Percentiles rank a stretch among this genome's conserved stretches.
Evolutionary conservation across 2,329 filamentous ascomycete genomes (phyloP).

Genomic region (Aspergillus sp.): DNA sequence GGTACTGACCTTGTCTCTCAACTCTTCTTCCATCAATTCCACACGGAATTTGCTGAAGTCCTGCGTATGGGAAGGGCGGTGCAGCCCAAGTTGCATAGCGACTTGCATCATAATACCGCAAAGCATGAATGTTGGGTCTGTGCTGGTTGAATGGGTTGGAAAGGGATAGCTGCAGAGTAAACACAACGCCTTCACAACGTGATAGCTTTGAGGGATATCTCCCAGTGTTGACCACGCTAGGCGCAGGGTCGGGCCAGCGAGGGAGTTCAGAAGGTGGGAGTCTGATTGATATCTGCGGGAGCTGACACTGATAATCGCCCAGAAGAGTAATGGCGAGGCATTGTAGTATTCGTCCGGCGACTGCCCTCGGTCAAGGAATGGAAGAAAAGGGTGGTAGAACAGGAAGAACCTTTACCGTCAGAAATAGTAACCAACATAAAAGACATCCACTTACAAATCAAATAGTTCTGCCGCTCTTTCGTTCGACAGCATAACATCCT

Average conservation of each 20-base stretch:
- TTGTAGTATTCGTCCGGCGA: slow-evolving; percentile 50
- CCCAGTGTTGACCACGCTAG: slow-evolving; percentile 54
- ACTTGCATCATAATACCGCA: slow-evolving; percentile 59
- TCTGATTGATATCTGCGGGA: slow-evolving; percentile 51
- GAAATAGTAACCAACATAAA: slow-evolving; percentile 4
- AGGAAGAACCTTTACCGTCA: slow-evolving; percentile 49
- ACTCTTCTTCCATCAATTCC: slow-evolving; percentile 51
- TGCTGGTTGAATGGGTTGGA: slow-evolving; percentile 53
- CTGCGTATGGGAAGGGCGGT: slow-evolving; percentile 55
- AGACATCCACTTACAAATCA: slow-evolving; percentile 26
- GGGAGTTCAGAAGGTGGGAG: slow-evolving; percentile 43
- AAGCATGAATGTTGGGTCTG: slow-evolving; percentile 57
- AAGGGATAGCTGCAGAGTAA: slow-evolving; percentile 57
- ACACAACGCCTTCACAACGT: slow-evolving; percentile 55
- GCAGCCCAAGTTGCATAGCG: slow-evolving; percentile 57
- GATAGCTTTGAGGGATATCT: slow-evolving; percentile 54
- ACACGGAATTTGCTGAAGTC: slow-evolving; percentile 43
- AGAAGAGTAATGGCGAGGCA: slow-evolving; percentile 56
- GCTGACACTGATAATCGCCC: slow-evolving; percentile 56
- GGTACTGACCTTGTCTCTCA: slow-evolving; percentile 55
- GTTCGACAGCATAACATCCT: slow-evolving; percentile 37
- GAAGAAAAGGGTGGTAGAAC: slow-evolving; percentile 55
- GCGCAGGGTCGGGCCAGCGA: slow-evolving; percentile 45
- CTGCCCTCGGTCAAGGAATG: slow-evolving; percentile 49
- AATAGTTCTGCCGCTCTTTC: slow-evolving; percentile 39